Evolutionary conservation across 225 moss, liverwort and hornwort species (phyloP).

Genomic region (Anthoceros angustus): DNA sequence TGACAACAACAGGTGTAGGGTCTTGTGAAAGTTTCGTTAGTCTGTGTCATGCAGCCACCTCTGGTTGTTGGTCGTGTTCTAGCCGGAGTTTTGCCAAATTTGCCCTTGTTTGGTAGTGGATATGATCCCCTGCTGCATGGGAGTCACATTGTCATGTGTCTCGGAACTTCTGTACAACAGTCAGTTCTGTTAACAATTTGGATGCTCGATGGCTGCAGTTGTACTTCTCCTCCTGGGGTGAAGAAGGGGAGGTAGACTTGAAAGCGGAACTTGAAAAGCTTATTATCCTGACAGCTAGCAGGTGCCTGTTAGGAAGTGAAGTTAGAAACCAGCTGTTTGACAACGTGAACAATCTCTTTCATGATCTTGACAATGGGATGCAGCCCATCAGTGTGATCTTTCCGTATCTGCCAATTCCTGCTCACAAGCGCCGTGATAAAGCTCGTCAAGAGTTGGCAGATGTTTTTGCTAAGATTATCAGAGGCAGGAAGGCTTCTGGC

Average conservation of each 20-base stretch:
- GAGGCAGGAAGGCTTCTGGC: constrained; percentile 58
- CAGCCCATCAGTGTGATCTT: constrained; percentile 76
- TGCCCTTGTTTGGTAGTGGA: no score
- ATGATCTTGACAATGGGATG: constrained; percentile 94
- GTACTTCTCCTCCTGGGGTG: constrained; percentile 64
- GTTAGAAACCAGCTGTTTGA: constrained; percentile 73
- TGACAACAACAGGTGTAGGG: no score
- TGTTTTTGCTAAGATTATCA: constrained; percentile 50
- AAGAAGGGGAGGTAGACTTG: constrained; percentile 70
- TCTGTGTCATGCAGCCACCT: no score
- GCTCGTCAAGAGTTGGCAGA: constrained; percentile 76
- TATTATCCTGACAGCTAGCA: constrained; percentile 79
- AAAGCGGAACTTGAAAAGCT: constrained; percentile 67
- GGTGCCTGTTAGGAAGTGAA: constrained; percentile 83
- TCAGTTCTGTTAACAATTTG: neutral
- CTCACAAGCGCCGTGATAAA: constrained; percentile 82
- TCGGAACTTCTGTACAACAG: no score
- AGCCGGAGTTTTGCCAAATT: no score
- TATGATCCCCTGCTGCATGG: no score
- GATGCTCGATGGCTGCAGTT: constrained; percentile 22
- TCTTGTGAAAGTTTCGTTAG: no score
- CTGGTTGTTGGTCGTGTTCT: no score
- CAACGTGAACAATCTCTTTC: constrained; percentile 65
- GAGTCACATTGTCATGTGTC: no score
- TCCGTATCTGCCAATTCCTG: constrained; percentile 83